phyloP scores from a whole-genome alignment of 2,329 filamentous ascomycete species.

The Fusarium solani-melongenae region DNA sequence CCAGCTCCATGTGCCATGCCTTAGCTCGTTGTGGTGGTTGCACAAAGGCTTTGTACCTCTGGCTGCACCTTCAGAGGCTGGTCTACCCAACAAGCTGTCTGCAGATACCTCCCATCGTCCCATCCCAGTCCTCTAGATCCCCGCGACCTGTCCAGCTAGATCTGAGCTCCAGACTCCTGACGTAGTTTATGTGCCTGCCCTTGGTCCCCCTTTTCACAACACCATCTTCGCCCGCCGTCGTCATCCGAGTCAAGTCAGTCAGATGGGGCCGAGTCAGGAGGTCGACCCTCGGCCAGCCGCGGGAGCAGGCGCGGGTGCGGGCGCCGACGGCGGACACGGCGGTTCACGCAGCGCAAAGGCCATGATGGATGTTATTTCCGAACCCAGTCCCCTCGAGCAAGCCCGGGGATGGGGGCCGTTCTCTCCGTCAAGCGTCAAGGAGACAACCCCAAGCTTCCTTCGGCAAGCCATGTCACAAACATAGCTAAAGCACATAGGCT shows the following conservation, averaged over 20 bases:
- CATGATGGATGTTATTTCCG: conserved; percentile 19
- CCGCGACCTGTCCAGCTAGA: conserved; percentile 21
- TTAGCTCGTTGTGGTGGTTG: conserved; percentile 35
- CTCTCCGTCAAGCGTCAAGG: conserved; percentile 9
- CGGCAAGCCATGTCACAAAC: conserved; percentile 29
- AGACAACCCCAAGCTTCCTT: conserved; percentile 28
- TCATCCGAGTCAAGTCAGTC: conserved; percentile 46
- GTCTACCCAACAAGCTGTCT: conserved; percentile 7
- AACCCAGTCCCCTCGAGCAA: conserved; percentile 7
- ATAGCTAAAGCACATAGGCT: conserved; percentile 14
- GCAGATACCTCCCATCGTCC: conserved; percentile 22
- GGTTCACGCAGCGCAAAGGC: conserved; percentile 2
- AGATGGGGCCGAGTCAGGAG: conserved; percentile 44
- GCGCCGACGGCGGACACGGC: conserved; percentile 5
- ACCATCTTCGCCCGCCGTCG: conserved; percentile 34
- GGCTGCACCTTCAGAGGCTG: not conserved
- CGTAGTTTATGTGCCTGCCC: conserved; percentile 19
- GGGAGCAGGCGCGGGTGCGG: conserved; percentile 9
- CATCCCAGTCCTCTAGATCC: conserved; percentile 28
- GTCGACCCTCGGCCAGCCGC: conserved; percentile 36
- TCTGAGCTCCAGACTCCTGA: conserved; percentile 38
- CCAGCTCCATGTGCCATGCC: conserved; percentile 31
- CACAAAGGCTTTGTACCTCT: conserved; percentile 28
- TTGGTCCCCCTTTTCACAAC: conserved; percentile 26
- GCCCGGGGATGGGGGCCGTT: conserved; percentile 22